Evolutionary conservation across 257 asterid genomes (phyloP), one percentile per base, ranked within the genome.

Genomic region (Nicotiana attenuata): DNA sequence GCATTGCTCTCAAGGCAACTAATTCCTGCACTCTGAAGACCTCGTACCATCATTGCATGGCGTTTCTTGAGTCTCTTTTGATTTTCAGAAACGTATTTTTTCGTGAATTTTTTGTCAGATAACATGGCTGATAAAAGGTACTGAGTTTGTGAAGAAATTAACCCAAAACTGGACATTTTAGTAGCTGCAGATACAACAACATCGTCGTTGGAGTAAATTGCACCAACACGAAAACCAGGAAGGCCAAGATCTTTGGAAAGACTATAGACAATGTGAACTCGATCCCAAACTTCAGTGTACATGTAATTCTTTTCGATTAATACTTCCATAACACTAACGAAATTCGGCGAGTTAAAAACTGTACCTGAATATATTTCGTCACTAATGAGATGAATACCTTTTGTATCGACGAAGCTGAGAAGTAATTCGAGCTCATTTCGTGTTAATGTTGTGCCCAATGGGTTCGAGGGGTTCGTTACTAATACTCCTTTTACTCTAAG

Each of bases 261-360:
- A 29, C 81, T 78, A 78, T 78, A 56, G 20, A 78, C 81, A 31
- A 78, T 78, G 68, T 78, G 81, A 78, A 78, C 81, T 57, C 81
- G 55, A 0, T 57, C 69, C 81, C 81, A 73, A 78, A 78, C 69
- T 4, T 78, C 69, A 4, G 69, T 57, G n/a, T 17, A 56, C 69
- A 55, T 78, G 55, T 29, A 78, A 3, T 78, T 19, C 59, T 78
- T 78, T 61, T 56, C 69, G 69, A 78, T 31, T 78, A 78, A 19
- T 29, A 78, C 69, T 19, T 78, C 81, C 69, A 78, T 78, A 28
- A 57, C 69, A 78, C 81, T 78, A 6, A 78, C 55, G 16, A 78
- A 78, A 10, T 78, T 78, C 0, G 81, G 81, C 3, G 81, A 31
- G 22, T 56, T 31, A 56, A 78, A 78, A 57, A 78, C 69, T 4